These are phyloP conservation scores for Globisporangium lucens DNA, from an alignment of 352 stramenopile genomes.

Conservation along the genomic window DNA sequence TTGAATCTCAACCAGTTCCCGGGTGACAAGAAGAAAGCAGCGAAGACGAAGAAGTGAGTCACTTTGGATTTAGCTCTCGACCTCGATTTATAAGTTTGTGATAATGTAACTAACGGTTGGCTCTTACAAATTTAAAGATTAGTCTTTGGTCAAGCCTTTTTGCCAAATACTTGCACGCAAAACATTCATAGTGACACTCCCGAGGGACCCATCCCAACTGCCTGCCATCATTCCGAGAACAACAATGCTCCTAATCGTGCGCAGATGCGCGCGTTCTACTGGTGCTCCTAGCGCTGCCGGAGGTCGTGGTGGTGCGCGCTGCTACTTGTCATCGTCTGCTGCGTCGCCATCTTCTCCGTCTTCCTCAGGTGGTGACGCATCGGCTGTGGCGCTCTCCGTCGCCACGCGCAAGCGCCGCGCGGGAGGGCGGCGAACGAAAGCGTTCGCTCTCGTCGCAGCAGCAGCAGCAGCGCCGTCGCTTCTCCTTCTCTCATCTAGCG, in stretches of 20 bases:
- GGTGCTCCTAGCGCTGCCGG: not conserved
- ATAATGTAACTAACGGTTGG: too few relatives aligned
- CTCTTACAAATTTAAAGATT: too few relatives aligned
- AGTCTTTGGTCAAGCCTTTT: too few relatives aligned
- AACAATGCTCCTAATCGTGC: not conserved
- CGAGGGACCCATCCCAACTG: too few relatives aligned
- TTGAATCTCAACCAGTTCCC: too few relatives aligned
- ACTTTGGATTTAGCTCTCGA: too few relatives aligned
- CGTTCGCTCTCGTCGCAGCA: not conserved
- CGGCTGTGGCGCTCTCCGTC: not conserved
- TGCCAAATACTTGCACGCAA: too few relatives aligned
- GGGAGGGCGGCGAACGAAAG: not conserved
- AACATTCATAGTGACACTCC: too few relatives aligned
- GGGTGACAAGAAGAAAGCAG: too few relatives aligned
- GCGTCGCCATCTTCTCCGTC: not conserved
- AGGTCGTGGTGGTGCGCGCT: not conserved
- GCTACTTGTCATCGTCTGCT: not conserved
- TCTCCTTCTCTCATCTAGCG: not conserved
- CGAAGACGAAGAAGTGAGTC: too few relatives aligned
- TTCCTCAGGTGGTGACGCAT: not conserved
- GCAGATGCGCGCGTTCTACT: not conserved
- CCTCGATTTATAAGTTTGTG: too few relatives aligned
- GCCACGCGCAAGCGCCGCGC: not conserved
- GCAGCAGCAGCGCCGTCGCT: not conserved
- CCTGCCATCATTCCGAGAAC: too few relatives aligned